phyloP scores from a whole-genome alignment of 306 rosid genomes.

The Prunus mongolica region DNA sequence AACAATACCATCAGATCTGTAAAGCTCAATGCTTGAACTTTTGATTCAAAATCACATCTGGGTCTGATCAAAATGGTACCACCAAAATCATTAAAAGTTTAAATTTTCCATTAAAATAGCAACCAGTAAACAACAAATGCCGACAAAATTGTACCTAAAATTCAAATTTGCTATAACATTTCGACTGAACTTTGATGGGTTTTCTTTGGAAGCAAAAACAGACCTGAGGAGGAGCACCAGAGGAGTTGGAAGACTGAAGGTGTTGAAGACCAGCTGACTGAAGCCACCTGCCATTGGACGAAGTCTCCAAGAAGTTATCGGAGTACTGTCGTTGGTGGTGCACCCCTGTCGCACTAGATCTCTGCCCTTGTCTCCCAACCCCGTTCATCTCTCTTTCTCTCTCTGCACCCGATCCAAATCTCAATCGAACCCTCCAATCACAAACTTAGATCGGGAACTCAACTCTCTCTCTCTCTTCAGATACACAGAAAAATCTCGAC shows the following conservation, averaged over 20 bases:
- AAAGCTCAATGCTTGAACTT: conserved; percentile 9
- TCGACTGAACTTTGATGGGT: not conserved
- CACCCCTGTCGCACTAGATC: conserved; percentile 78
- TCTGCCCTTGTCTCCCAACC: conserved; percentile 76
- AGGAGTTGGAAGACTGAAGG: conserved; percentile 61
- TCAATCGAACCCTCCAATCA: conserved; percentile 1
- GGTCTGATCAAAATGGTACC: not conserved
- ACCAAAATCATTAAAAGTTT: no score
- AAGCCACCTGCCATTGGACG: conserved; percentile 74
- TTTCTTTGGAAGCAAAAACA: not conserved
- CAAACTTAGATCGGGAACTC: conserved; percentile 14
- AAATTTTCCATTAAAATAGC: not conserved
- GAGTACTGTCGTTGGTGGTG: conserved; percentile 93
- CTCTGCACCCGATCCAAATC: conserved; percentile 15
- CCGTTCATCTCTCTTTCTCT: conserved; percentile 59
- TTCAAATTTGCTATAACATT: not conserved
- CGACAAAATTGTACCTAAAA: not conserved
- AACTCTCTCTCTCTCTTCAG: not conserved
- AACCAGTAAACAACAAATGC: not conserved
- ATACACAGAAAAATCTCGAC: not conserved
- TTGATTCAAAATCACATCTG: not conserved
- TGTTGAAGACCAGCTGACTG: conserved; percentile 96
- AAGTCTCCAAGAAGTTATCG: conserved; percentile 62
- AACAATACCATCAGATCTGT: conserved; percentile 31
- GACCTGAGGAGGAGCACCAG: conserved; percentile 63